Evolutionary conservation across 202 grass and related monocot species (phyloP).

Genomic region (Bolboschoenoplectus hybrid): DNA sequence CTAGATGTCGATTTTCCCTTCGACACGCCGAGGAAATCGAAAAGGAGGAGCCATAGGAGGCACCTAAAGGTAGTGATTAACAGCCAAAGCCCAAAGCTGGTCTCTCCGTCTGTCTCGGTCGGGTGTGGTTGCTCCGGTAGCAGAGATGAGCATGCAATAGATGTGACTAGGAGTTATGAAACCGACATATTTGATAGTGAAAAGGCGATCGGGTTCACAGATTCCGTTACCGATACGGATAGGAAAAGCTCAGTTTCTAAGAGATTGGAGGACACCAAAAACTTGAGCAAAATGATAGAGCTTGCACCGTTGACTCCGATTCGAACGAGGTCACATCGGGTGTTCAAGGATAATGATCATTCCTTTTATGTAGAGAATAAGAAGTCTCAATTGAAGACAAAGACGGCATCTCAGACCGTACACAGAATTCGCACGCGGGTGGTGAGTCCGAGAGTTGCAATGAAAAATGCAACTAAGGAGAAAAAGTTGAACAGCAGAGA

Average conservation of each 20-base stretch:
- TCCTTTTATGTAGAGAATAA: not conserved
- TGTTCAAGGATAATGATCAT: slow-evolving; percentile 13
- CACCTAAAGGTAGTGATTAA: slow-evolving; percentile 44
- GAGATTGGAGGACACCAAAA: not conserved
- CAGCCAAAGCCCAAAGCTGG: slow-evolving; percentile 37
- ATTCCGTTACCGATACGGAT: slow-evolving; percentile 58
- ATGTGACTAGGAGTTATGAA: not conserved
- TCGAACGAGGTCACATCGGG: slow-evolving; percentile 52
- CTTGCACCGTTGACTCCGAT: slow-evolving; percentile 59
- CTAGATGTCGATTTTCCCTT: slow-evolving; percentile 54
- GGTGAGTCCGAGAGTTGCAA: slow-evolving; percentile 47
- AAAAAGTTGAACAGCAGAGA: slow-evolving; percentile 16
- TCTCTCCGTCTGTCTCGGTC: slow-evolving; percentile 48
- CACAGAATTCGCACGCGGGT: slow-evolving; percentile 48
- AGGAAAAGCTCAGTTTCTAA: slow-evolving; percentile 31
- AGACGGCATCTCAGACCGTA: slow-evolving; percentile 43
- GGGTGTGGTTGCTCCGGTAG: slow-evolving; percentile 45
- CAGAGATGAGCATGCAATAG: not conserved
- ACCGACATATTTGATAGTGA: slow-evolving; percentile 37
- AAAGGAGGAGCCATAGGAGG: slow-evolving; percentile 42
- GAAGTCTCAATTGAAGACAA: slow-evolving; percentile 43
- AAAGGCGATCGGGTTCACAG: slow-evolving; percentile 54
- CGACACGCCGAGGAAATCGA: slow-evolving; percentile 52
- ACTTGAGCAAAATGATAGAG: slow-evolving; percentile 10
- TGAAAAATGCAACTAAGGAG: slow-evolving; percentile 32